phyloP scores from a whole-genome alignment of 2,329 filamentous ascomycete species.

The Didymella exigua region DNA sequence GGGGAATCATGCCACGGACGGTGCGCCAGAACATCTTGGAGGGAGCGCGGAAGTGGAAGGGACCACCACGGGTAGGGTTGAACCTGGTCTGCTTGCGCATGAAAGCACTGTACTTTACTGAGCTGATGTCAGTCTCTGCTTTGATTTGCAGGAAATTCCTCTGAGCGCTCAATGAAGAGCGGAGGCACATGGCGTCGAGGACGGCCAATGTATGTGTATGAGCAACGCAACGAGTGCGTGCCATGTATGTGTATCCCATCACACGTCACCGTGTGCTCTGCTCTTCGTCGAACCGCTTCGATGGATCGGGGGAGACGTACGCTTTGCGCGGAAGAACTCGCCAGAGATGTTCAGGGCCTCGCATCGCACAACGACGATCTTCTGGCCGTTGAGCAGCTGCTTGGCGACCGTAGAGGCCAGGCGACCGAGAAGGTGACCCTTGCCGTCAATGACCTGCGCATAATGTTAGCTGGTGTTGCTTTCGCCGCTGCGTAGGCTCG shows the following conservation, averaged over 20 bases:
- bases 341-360: constrained; percentile 99
- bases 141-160: constrained; percentile 36
- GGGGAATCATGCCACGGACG: constrained; percentile 99
- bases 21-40: constrained; percentile 99
- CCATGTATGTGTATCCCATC: constrained; percentile 12
- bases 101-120: constrained; percentile 99
- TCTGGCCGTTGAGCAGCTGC: constrained; percentile 98
- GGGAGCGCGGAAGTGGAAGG: constrained; percentile 99
- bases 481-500: constrained; percentile 10
- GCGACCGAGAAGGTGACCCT: constrained; percentile 99
- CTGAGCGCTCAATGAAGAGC: constrained; percentile 13
- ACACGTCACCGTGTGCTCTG: constrained; percentile 23
- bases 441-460: constrained; percentile 88
- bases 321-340: constrained; percentile 99
- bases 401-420: constrained; percentile 98
- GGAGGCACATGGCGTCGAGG: constrained; percentile 12
- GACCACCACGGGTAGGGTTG: constrained; percentile 99
- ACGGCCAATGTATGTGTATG: constrained; percentile 14
- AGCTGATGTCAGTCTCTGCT: constrained; percentile 41
- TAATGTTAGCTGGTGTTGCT: constrained; percentile 37
- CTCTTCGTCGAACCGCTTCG: constrained; percentile 19
- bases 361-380: constrained; percentile 98
- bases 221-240: constrained; percentile 11
- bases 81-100: constrained; percentile 99
- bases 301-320: constrained; percentile 69